A percentile compares a stretch with the other conserved stretches of the same genome.
Conservation (phyloP, 1,139 yeast genomes). For the Kodamaea sp. region DNA sequence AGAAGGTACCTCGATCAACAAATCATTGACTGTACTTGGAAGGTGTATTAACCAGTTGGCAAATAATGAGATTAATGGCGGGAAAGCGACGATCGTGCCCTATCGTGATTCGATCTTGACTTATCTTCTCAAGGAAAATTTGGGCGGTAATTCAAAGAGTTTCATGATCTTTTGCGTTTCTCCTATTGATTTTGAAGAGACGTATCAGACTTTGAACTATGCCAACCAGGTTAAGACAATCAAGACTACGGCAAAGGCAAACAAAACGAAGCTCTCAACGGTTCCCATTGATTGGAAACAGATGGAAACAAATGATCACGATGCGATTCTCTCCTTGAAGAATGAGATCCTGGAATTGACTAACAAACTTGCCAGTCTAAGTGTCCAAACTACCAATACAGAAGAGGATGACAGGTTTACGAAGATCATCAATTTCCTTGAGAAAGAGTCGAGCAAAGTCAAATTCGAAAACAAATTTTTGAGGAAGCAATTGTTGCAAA, state of each 20-base stretch:
- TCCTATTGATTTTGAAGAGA: constrained; percentile 75
- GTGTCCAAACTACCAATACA: background rate
- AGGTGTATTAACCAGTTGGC: constrained; percentile 62
- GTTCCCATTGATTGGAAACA: constrained; percentile 37
- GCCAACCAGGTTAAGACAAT: constrained; percentile 76
- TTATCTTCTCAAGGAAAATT: constrained; percentile 68
- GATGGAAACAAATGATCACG: constrained; percentile 26
- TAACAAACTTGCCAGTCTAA: constrained; percentile 20
- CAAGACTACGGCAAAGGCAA: constrained; percentile 57
- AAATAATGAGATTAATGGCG: constrained; percentile 21
- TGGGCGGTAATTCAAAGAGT: constrained; percentile 75
- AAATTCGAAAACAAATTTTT: constrained; percentile 40
- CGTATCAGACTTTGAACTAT: constrained; percentile 69
- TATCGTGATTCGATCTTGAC: constrained; percentile 75
- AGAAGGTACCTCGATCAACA: constrained; percentile 77
- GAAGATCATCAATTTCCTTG: constrained; percentile 34
- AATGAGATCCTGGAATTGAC: constrained; percentile 35
- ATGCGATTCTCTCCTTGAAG: constrained; percentile 31
- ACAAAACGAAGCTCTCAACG: constrained; percentile 34
- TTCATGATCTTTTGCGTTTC: constrained; percentile 77
- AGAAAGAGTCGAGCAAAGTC: constrained; percentile 29
- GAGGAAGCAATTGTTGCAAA: constrained; percentile 19
- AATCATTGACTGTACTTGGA: constrained; percentile 74
- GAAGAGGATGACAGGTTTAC: constrained; percentile 18
- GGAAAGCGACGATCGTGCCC: constrained; percentile 45